A percentile compares a stretch with the other conserved stretches of the same genome.
Evolutionary conservation across 768 basidiomycete species (phyloP).

Genomic region (Kondoa subrosea): DNA sequence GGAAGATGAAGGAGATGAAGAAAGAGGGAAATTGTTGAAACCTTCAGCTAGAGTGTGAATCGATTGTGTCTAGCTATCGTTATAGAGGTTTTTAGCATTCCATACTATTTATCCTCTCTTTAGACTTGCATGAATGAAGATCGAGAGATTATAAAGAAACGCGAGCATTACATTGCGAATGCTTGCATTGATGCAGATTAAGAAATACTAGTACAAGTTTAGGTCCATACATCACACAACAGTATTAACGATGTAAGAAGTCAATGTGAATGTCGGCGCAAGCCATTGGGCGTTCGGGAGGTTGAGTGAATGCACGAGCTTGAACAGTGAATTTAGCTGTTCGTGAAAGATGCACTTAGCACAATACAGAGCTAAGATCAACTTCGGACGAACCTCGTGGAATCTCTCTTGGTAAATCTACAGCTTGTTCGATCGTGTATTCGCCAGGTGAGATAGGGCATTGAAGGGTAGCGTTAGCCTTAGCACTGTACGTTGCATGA

Average conservation of each 20-base stretch:
- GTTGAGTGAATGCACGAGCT: conserved; percentile 49
- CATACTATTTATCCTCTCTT: no score
- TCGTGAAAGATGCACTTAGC: conserved; percentile 8
- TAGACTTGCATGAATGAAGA: no score
- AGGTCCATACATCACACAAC: not conserved
- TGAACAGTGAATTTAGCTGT: conserved; percentile 68
- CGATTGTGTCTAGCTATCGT: no score
- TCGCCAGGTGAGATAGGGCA: conserved; percentile 64
- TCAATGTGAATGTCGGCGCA: conserved; percentile 66
- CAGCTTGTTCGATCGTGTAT: conserved; percentile 63
- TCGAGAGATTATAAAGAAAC: no score
- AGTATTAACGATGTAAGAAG: conserved; percentile 36
- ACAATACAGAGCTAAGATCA: not conserved
- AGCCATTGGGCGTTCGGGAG: conserved; percentile 49
- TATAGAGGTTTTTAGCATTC: no score
- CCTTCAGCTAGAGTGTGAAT: no score
- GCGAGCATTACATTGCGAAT: not conserved
- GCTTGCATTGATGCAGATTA: no score
- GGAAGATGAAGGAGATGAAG: no score
- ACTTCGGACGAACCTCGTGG: conserved; percentile 43
- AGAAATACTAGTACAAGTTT: not conserved
- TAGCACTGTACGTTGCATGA: conserved; percentile 39
- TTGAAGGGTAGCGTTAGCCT: conserved; percentile 55
- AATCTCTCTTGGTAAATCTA: conserved; percentile 76
- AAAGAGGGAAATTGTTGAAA: no score